Conservation (phyloP, 805 yeast genomes). For the Metahyphopichia silvanorum region DNA sequence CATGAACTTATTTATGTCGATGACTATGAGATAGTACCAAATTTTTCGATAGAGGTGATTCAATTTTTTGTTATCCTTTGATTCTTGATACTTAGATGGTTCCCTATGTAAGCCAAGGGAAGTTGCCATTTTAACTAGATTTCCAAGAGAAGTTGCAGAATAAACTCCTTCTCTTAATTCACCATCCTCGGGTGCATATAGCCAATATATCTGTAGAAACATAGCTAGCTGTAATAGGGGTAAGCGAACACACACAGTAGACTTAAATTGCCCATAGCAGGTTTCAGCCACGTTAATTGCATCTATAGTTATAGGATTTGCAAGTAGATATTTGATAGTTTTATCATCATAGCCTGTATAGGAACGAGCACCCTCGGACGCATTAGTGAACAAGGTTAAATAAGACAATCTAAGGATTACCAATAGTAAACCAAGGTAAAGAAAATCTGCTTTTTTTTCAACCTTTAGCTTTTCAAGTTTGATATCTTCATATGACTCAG, state of each 20-base stretch:
- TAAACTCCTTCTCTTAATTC: constrained; percentile 58
- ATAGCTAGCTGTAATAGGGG: constrained; percentile 54
- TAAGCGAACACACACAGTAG: constrained; percentile 39
- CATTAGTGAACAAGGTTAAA: constrained; percentile 29
- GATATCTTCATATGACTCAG: constrained; percentile 23
- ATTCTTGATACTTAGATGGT: constrained; percentile 45
- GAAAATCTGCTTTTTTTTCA: constrained; percentile 27
- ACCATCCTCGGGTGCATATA: constrained; percentile 52
- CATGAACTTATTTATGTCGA: constrained; percentile 17
- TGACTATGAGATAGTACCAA: constrained; percentile 21
- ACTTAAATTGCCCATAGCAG: constrained; percentile 35
- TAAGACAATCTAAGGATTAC: constrained; percentile 31
- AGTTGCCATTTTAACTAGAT: constrained; percentile 63
- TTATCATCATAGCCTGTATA: constrained; percentile 20
- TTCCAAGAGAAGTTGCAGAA: constrained; percentile 51
- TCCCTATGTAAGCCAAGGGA: constrained; percentile 68
- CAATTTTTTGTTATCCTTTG: constrained; percentile 9
- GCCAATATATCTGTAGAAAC: constrained; percentile 48
- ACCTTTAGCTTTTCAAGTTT: constrained; percentile 13
- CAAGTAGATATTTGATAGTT: constrained; percentile 20
- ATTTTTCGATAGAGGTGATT: constrained; percentile 24
- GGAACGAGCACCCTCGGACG: constrained; percentile 21
- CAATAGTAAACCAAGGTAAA: constrained; percentile 30
- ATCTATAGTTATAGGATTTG: constrained; percentile 29
- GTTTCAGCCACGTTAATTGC: constrained; percentile 26